Evolutionary conservation across 306 rosid species (phyloP).

Genomic region (Dalbergia oliveri): DNA sequence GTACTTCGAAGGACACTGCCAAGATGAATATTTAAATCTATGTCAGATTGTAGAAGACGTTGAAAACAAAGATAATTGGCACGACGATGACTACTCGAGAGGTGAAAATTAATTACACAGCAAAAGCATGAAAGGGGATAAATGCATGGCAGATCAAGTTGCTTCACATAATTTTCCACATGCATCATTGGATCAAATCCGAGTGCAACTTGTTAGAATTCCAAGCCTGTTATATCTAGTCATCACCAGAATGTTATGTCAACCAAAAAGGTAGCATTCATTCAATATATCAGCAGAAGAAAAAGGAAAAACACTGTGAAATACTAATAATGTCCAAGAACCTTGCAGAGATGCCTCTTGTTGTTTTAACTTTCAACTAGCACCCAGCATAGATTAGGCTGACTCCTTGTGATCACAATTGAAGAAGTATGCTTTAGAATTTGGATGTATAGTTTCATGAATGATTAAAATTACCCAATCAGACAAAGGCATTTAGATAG

Average conservation of each 20-base stretch:
- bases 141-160: neutral
- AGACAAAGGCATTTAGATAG: neutral
- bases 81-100: neutral
- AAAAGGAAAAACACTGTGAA: neutral
- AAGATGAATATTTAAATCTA: neutral
- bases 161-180: neutral
- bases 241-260: neutral
- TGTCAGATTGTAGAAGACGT: neutral
- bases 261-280: neutral
- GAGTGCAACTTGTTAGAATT: neutral
- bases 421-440: neutral
- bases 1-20: neutral
- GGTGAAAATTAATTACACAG: neutral
- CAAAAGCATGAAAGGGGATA: conserved; percentile 4
- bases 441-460: neutral
- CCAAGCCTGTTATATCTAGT: neutral
- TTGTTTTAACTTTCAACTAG: neutral
- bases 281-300: neutral
- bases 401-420: neutral
- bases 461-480: conserved; percentile 5
- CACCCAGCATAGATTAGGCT: neutral
- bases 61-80: neutral
- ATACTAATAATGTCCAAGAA: neutral
- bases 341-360: neutral
- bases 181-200: neutral